Evolutionary conservation across 2,329 filamentous ascomycete genomes (phyloP), one percentile per base, ranked within the genome.

Genomic region (Phialophora chinensis): DNA sequence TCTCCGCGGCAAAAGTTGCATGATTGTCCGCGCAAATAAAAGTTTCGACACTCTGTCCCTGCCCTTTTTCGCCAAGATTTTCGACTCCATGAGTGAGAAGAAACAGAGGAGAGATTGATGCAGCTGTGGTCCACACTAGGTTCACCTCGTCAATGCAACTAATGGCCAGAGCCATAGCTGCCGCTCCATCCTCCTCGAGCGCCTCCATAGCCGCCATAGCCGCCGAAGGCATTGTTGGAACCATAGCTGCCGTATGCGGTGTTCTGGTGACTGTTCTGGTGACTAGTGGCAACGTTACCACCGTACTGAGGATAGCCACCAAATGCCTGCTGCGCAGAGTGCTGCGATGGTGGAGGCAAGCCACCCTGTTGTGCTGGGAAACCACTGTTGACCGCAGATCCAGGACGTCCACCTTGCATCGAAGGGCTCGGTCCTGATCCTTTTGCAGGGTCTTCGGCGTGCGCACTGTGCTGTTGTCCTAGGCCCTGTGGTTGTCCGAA

Each of bases 381-480:
- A 42, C 49, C 49, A 73, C 81, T 87, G 77, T 88, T 88, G 33
- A 86, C 84, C 7, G 87, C 86, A 44, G 87, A 89, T 50, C 85
- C 86, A 47, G 87, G 87, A 68, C 87, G 86, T 53, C 85, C 85
- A 74, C 88, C 87, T 55, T 85, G 85, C 47, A 89, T 80, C 11
- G 85, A 85, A 29, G 87, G 87, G 70, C 86, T 88, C 31, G 87
- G 86, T 11, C 86, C 85, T 52, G 81, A 82, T 56, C 80, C 77
- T 78, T 88, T 87, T 55, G 83, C 79, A 23, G 86, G 82, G 68
- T 84, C 83, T 52, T 88, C 87, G 54, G 72, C 77, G 25, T 75
- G 75, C 50, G 77, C 71, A 35, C 73, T 77, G 63, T 79, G 79
- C 54, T 80, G 78, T 69, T 85, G 83, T 35, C 80, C 79, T 57